These are phyloP conservation scores for Chlorella sp. DNA, from an alignment of 139 green algal species.

Conservation along the genomic window DNA sequence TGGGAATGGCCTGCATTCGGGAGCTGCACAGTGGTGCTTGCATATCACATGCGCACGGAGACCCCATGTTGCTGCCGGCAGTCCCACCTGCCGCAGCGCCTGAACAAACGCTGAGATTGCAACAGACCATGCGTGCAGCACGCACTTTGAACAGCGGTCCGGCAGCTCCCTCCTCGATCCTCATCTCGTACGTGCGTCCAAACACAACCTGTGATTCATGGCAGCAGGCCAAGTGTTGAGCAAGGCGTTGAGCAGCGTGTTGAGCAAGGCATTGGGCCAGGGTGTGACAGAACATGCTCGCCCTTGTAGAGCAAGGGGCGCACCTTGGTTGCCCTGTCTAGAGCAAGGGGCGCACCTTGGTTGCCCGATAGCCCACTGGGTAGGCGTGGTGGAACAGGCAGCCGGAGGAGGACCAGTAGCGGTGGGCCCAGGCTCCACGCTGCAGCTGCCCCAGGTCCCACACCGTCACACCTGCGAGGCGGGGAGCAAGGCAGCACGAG, in stretches of 20 bases:
- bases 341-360: conserved; percentile 36
- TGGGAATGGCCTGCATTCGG: no score
- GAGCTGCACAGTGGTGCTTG: not conserved
- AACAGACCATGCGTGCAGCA: not conserved
- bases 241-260: no score
- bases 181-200: conserved; percentile 50
- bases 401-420: conserved; percentile 57
- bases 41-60: no score
- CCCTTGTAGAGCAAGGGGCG: no score
- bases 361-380: conserved; percentile 56
- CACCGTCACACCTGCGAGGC: conserved; percentile 43
- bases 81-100: no score
- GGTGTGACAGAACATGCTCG: no score
- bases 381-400: conserved; percentile 67
- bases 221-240: no score
- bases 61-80: no score
- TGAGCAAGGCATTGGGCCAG: no score
- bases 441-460: conserved; percentile 48
- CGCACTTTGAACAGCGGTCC: conserved; percentile 51
- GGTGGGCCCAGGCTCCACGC: conserved; percentile 45
- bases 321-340: no score
- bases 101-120: no score
- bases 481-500: not conserved
- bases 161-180: conserved; percentile 34
- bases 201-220: conserved; percentile 26